Evolutionary conservation across 106 monocot species (phyloP).

Genomic region (Platanthera guangdongensis): DNA sequence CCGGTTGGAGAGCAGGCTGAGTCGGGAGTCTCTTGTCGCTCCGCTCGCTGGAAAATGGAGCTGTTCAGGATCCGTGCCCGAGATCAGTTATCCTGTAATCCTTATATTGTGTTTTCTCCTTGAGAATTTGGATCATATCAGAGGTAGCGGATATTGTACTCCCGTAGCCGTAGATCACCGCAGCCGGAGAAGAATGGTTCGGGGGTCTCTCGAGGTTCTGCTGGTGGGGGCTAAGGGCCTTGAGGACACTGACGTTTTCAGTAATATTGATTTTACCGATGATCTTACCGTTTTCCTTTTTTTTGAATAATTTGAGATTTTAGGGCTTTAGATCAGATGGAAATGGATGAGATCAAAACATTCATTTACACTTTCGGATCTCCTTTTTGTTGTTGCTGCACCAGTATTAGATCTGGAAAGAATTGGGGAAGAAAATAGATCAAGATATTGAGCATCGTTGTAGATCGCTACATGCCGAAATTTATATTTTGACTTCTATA

Average conservation of each 20-base stretch:
- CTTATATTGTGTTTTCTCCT: too few species aligned
- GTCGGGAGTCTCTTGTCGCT: too few species aligned
- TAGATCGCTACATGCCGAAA: too few species aligned
- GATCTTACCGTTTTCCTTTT: background rate
- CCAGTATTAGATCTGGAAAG: background rate
- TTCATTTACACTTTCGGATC: background rate
- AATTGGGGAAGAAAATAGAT: background rate
- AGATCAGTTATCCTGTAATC: too few species aligned
- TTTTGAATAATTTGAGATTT: background rate
- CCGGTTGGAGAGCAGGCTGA: too few species aligned
- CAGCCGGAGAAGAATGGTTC: conserved; percentile 26
- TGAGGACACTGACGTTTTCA: conserved; percentile 47
- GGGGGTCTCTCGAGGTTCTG: conserved; percentile 46
- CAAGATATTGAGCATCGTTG: too few species aligned
- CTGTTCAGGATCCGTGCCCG: too few species aligned
- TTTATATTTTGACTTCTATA: too few species aligned
- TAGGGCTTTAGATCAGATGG: background rate
- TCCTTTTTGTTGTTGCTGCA: background rate
- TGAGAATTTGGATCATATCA: too few species aligned
- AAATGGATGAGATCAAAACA: background rate
- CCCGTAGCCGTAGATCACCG: background rate
- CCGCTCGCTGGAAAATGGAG: too few species aligned
- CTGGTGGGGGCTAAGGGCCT: conserved; percentile 65
- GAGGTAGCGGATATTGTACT: background rate
- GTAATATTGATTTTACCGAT: conserved; percentile 14